Conservation (phyloP, 805 yeast species). For the Candida maltosa region DNA sequence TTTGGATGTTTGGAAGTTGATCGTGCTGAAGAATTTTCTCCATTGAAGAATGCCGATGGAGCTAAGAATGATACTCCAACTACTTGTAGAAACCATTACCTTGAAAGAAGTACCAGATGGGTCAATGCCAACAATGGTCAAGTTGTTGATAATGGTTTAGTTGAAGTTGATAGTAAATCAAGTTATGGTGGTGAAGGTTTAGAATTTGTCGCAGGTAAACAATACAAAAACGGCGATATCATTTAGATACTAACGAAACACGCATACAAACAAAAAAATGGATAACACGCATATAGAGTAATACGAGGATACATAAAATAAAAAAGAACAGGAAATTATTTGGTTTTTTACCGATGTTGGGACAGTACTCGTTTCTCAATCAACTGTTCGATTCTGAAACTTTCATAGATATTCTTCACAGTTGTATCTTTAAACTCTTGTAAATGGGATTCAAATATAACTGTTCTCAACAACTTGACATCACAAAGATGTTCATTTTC, state of each 20-base stretch:
- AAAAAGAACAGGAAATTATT: not conserved
- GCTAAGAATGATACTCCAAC: constrained; percentile 82
- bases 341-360: not conserved
- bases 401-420: constrained; percentile 16
- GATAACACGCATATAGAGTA: no score
- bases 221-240: constrained; percentile 30
- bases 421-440: constrained; percentile 25
- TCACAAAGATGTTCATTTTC: constrained; percentile 16
- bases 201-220: constrained; percentile 49
- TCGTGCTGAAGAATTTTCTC: constrained; percentile 83
- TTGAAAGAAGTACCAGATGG: constrained; percentile 75
- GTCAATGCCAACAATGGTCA: constrained; percentile 65
- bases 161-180: constrained; percentile 75
- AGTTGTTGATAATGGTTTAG: constrained; percentile 43
- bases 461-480: constrained; percentile 14
- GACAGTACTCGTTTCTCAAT: not conserved
- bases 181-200: constrained; percentile 78
- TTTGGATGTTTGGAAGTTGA: constrained; percentile 94
- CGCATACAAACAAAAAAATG: not conserved
- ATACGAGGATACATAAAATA: not conserved
- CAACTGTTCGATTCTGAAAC: constrained; percentile 13
- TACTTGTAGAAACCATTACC: constrained; percentile 65
- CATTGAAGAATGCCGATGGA: constrained; percentile 87
- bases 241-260: constrained; percentile 10
- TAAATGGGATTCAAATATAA: constrained; percentile 21